Evolutionary conservation across 2,329 filamentous ascomycete genomes (phyloP).

Genomic region (Colletotrichum graminicola): DNA sequence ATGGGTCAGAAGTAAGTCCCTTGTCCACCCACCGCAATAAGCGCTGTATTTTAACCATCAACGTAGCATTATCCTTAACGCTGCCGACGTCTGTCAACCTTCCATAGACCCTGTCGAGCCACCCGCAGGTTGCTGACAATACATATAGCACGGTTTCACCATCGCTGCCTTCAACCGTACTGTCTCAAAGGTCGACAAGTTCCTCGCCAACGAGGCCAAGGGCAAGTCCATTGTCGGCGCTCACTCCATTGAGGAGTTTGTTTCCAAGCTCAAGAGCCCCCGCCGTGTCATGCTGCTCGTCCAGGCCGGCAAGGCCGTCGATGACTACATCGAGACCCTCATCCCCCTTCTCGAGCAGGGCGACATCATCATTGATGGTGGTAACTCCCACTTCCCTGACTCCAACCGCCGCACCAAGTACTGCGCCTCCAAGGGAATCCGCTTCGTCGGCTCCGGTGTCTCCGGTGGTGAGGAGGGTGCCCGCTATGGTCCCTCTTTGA

Average conservation of each 20-base stretch:
- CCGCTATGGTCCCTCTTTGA: conserved; percentile 95
- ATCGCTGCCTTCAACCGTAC: conserved; percentile 99
- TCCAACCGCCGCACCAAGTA: conserved; percentile 97
- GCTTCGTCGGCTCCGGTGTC: conserved; percentile 96
- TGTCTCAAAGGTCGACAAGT: conserved; percentile 96
- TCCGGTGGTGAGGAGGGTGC: conserved; percentile 99
- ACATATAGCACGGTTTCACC: conserved; percentile 80
- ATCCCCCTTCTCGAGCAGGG: conserved; percentile 85
- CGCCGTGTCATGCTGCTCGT: conserved; percentile 98
- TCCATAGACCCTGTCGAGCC: not conserved
- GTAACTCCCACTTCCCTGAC: conserved; percentile 99
- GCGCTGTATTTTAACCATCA: conserved; percentile 45
- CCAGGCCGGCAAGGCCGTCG: conserved; percentile 97
- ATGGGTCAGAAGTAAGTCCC: conserved; percentile 68
- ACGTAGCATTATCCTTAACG: conserved; percentile 91
- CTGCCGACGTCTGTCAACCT: conserved; percentile 69
- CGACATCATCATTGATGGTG: conserved; percentile 99
- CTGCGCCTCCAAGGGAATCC: conserved; percentile 86
- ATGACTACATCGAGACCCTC: conserved; percentile 98
- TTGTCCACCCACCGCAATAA: no score
- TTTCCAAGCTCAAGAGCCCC: conserved; percentile 95
- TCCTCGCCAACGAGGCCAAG: conserved; percentile 92
- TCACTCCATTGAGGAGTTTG: conserved; percentile 93
- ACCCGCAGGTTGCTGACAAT: conserved; percentile 14
- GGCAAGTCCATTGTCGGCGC: conserved; percentile 96